Evolutionary conservation across 2,329 filamentous ascomycete species (phyloP).

Genomic region (Calonectria naviculata): DNA sequence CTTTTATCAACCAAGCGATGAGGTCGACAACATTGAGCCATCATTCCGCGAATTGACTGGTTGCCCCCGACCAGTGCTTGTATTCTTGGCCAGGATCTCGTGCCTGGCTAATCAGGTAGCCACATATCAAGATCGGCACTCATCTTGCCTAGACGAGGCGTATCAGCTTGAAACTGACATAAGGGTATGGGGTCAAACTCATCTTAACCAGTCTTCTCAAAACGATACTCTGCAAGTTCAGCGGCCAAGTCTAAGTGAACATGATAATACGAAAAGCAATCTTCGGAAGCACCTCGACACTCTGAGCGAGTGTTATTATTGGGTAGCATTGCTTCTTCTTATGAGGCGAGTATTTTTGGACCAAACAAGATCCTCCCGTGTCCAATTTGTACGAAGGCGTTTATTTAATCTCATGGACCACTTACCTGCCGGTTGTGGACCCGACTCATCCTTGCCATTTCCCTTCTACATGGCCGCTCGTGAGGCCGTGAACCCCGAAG

Average conservation of each 20-base stretch:
- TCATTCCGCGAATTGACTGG: constrained; percentile 1
- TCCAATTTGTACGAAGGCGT: neutral
- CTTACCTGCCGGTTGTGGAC: neutral
- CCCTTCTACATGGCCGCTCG: constrained; percentile 10
- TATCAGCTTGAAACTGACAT: constrained; percentile 1
- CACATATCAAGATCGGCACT: neutral
- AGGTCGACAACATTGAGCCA: neutral
- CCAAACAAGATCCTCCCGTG: neutral
- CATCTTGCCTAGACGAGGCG: neutral
- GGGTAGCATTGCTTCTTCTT: neutral
- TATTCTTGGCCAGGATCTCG: neutral
- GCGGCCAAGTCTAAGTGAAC: too few relatives aligned
- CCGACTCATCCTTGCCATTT: constrained; percentile 6
- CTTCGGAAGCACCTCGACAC: neutral
- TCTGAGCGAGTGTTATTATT: neutral
- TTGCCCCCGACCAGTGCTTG: neutral
- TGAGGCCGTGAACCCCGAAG: neutral
- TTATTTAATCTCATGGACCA: neutral
- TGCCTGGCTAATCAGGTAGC: neutral
- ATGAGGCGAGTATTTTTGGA: constrained; percentile 5
- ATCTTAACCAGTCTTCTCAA: neutral
- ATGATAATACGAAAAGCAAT: neutral
- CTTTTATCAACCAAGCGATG: neutral
- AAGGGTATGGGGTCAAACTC: neutral
- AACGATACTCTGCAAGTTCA: too few relatives aligned